Evolutionary conservation across 257 asterid species (phyloP), one percentile per base, ranked within the genome.

Genomic region (Anisodus acutangulus): DNA sequence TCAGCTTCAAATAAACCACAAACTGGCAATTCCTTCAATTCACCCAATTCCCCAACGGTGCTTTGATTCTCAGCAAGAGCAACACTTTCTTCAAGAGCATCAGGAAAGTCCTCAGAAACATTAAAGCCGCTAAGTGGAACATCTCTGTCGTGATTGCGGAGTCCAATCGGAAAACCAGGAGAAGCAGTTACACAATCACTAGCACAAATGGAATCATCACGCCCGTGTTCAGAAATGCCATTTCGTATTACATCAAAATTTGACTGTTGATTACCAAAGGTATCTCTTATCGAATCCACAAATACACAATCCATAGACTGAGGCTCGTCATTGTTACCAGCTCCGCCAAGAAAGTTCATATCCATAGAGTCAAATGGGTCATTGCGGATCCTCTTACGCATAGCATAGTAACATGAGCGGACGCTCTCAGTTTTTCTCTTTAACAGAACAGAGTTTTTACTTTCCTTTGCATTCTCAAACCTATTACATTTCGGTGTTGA

Each of bases 361-460:
- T 78, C 91, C 87, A 78, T 86, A 31, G 88, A 37, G 66, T 84
- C 87, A 64, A 90, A 71, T 22, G 93, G 91, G 59, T 86, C 94
- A 17, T 71, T 87, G 68, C 90, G 64, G 58, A 95, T 86, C 88
- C 94, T 94, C 90, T 93, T 93, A 17, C 92, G 91, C 98, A 90
- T 88, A 13, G 93, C 85, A 86, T 92, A 91, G 71, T 94, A 95
- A 49, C 89, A 68, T 82, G 83, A 87, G 17, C 93, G 87, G 85
- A 94, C 67, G 86, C 91, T 92, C 83, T 88, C 92, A 49, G 84
- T 64, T 88, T 88, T 94, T 88, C 97, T 90, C 91, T 95, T 95
- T 79, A 84, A 78, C 8, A 87, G 68, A 83, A 80, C 87, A 84
- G 83, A 72, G 15, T 79, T 83, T 35, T 84, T 76, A 85, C 86